These are phyloP conservation scores for Phlyctochytrium planicorne DNA, from an alignment of 192 early-diverging fungal species.

Conservation along the genomic window DNA sequence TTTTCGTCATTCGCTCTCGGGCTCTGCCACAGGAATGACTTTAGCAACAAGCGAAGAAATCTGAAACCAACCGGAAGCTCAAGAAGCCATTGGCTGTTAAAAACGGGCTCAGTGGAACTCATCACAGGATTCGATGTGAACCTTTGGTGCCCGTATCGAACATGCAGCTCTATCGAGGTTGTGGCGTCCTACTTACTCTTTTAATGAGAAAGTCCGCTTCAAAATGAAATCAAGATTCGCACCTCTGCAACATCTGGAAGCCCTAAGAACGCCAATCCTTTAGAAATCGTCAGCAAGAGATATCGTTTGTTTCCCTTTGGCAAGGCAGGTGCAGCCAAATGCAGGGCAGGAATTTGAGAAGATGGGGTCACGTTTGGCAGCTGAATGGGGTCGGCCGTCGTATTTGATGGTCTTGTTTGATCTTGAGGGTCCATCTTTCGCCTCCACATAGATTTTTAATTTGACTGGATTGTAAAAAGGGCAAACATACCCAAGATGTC, in stretches of 20 bases:
- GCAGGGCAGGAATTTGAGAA: neutral
- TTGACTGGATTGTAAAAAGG: neutral
- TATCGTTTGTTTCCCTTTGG: neutral
- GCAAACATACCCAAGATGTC: neutral
- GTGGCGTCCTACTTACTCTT: conserved; percentile 24
- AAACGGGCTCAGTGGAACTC: conserved; percentile 26
- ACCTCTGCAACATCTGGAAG: conserved; percentile 26
- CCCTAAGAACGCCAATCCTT: conserved; percentile 27
- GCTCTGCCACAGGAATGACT: neutral
- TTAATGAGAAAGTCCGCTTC: too few species aligned
- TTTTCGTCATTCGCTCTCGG: neutral
- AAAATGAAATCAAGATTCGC: neutral
- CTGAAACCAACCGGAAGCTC: conserved; percentile 24
- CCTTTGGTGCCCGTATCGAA: conserved; percentile 17
- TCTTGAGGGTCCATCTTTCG: too few species aligned
- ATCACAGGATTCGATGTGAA: conserved; percentile 20
- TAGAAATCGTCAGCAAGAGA: conserved; percentile 15
- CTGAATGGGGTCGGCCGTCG: too few species aligned
- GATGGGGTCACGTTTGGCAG: neutral
- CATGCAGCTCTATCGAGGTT: conserved; percentile 24
- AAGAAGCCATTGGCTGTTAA: conserved; percentile 24
- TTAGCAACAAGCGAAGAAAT: conserved; percentile 1
- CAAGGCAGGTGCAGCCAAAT: too few species aligned
- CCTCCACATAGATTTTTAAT: neutral
- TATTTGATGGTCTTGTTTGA: neutral